phyloP scores from a whole-genome alignment of 2,329 filamentous ascomycete genomes.

The Penicillium sumatraense region DNA sequence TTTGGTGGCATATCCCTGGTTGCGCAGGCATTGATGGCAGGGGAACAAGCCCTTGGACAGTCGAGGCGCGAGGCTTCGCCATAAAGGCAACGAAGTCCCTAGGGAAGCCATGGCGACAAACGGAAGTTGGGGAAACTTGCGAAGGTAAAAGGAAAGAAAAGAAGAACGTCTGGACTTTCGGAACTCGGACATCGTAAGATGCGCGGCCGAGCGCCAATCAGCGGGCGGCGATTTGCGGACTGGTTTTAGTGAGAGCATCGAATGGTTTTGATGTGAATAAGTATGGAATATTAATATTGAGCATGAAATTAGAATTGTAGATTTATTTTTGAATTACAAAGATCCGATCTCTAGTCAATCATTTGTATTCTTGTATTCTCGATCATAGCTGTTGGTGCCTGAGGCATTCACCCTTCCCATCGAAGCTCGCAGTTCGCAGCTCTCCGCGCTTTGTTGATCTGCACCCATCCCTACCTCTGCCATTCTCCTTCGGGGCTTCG shows the following conservation, averaged over 20 bases:
- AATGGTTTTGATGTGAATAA: too few relatives aligned
- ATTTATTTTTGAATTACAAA: too few relatives aligned
- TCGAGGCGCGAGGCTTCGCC: slow-evolving; percentile 41
- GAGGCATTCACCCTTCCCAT: slow-evolving; percentile 26
- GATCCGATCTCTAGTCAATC: too few relatives aligned
- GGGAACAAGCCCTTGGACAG: slow-evolving; percentile 46
- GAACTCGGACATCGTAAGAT: slow-evolving; percentile 23
- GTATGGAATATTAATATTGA: too few relatives aligned
- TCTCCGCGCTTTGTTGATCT: slow-evolving; percentile 12
- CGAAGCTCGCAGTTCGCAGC: slow-evolving; percentile 17
- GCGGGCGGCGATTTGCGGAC: slow-evolving; percentile 21
- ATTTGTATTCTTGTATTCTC: neutral
- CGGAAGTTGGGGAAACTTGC: slow-evolving; percentile 11
- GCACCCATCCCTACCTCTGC: slow-evolving; percentile 2
- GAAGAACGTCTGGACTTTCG: slow-evolving; percentile 3
- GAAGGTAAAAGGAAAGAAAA: slow-evolving; percentile 18
- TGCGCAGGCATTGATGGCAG: slow-evolving; percentile 47
- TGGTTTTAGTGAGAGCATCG: neutral
- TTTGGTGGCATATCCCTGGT: slow-evolving; percentile 34
- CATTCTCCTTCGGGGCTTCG: slow-evolving; percentile 9
- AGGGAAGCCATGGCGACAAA: slow-evolving; percentile 40
- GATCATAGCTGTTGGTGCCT: slow-evolving; percentile 17
- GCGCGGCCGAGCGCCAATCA: slow-evolving; percentile 26
- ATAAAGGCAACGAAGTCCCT: slow-evolving; percentile 34
- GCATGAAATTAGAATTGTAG: neutral